phyloP scores from a whole-genome alignment of 2,329 filamentous ascomycete genomes.

The Aspergillus sergii region DNA sequence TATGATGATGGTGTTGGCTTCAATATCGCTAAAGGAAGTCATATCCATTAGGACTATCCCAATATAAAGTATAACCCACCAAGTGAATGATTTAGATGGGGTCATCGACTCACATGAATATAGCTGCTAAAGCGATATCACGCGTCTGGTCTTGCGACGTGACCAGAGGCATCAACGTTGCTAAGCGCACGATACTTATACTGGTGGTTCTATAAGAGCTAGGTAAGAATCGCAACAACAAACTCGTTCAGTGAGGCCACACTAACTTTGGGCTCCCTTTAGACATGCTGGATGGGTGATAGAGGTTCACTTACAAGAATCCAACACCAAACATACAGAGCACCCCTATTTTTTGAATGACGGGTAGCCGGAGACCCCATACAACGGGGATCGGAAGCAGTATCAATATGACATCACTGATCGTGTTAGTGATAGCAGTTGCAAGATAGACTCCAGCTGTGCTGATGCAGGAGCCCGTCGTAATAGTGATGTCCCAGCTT shows the following conservation, averaged over 20 bases:
- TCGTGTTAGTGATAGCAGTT: slow-evolving; percentile 25
- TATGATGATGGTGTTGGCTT: slow-evolving; percentile 6
- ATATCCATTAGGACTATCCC: neutral
- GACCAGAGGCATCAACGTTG: slow-evolving; percentile 25
- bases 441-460: slow-evolving; percentile 22
- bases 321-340: slow-evolving; percentile 22
- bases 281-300: neutral
- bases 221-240: neutral
- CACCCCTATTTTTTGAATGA: slow-evolving; percentile 21
- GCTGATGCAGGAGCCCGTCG: slow-evolving; percentile 21
- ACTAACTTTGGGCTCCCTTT: neutral
- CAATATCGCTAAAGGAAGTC: neutral
- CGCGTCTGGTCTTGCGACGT: slow-evolving; percentile 21
- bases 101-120: slow-evolving; percentile 13
- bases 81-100: neutral
- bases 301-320: slow-evolving; percentile 16
- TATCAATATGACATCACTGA: slow-evolving; percentile 26
- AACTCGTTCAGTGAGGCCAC: neutral
- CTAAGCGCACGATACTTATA: slow-evolving; percentile 26
- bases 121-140: slow-evolving; percentile 18
- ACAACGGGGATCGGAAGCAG: slow-evolving; percentile 23
- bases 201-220: slow-evolving; percentile 20
- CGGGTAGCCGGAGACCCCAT: slow-evolving; percentile 14
- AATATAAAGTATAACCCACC: too few relatives aligned
- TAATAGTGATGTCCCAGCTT: slow-evolving; percentile 20